Conservation (phyloP, 2,329 filamentous ascomycete genomes). For the Cladosporium oxysporum region DNA sequence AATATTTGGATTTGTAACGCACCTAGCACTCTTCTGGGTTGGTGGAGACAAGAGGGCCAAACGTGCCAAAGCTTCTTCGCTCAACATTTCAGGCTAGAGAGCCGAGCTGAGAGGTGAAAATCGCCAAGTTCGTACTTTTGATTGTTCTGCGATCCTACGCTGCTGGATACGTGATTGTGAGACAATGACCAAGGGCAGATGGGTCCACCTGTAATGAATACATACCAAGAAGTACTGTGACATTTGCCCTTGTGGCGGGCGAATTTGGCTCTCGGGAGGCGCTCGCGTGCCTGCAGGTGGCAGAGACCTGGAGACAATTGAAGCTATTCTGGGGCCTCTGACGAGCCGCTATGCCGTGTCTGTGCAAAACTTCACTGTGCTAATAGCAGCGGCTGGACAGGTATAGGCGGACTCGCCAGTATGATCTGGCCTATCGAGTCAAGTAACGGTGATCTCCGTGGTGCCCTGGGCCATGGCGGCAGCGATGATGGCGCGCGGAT, state of each 20-base stretch:
- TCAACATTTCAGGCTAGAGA: background rate
- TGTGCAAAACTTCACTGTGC: conserved; percentile 4
- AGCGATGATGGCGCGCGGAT: background rate
- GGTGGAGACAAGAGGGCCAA: background rate
- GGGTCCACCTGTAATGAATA: background rate
- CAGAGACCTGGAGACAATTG: background rate
- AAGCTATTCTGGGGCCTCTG: background rate
- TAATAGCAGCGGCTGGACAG: background rate
- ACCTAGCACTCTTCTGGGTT: background rate
- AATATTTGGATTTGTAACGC: background rate
- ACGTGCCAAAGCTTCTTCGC: background rate
- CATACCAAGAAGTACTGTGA: background rate
- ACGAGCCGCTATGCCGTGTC: conserved; percentile 1
- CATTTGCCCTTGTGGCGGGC: background rate
- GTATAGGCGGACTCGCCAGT: conserved; percentile 6
- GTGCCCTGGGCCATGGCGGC: background rate
- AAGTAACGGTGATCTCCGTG: conserved; percentile 10
- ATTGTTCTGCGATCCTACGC: background rate
- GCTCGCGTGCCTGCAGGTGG: background rate
- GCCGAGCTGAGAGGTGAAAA: background rate
- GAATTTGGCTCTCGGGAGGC: conserved; percentile 3
- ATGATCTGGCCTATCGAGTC: conserved; percentile 1
- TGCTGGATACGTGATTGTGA: background rate
- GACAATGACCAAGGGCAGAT: background rate
- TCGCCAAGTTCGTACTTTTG: background rate